A percentile compares a stretch with the other conserved stretches of the same genome.
Conservation (phyloP, 306 rosid species). For the Erythrophleum fordii region DNA sequence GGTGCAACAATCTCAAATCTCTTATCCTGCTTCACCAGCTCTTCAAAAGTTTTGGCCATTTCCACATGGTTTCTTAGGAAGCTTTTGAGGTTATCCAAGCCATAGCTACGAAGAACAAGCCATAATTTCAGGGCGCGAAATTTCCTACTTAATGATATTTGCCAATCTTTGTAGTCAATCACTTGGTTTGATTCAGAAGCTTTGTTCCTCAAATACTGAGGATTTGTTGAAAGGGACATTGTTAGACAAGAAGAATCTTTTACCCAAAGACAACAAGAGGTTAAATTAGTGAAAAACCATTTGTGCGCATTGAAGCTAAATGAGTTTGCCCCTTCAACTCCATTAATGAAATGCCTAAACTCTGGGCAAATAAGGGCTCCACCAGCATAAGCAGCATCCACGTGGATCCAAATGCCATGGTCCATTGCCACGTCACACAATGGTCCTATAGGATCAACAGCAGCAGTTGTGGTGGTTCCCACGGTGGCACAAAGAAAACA, state of each 20-base stretch:
- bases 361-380: conserved; percentile 69
- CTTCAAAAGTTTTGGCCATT: conserved; percentile 60
- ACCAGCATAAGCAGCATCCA: conserved; percentile 78
- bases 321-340: conserved; percentile 52
- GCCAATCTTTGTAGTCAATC: conserved; percentile 72
- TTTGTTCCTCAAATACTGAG: conserved; percentile 53
- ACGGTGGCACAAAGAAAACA: conserved; percentile 58
- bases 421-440: conserved; percentile 53
- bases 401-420: conserved; percentile 61
- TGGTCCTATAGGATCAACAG: conserved; percentile 55
- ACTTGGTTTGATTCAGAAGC: conserved; percentile 57
- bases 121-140: conserved; percentile 58
- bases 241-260: conserved; percentile 42
- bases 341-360: conserved; percentile 52
- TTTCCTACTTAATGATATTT: conserved; percentile 56
- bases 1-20: conserved; percentile 61
- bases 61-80: conserved; percentile 54
- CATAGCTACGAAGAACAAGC: conserved; percentile 62
- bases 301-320: conserved; percentile 68
- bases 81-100: conserved; percentile 53
- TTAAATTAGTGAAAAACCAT: conserved; percentile 61
- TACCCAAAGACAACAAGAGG: conserved; percentile 68
- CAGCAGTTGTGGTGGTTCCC: conserved; percentile 61
- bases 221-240: conserved; percentile 44
- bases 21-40: conserved; percentile 50